A percentile compares a stretch with the other conserved stretches of the same genome.
These are phyloP conservation scores for Podila clonocystis DNA, from an alignment of 192 early-diverging fungal species.

Conservation along the genomic window DNA sequence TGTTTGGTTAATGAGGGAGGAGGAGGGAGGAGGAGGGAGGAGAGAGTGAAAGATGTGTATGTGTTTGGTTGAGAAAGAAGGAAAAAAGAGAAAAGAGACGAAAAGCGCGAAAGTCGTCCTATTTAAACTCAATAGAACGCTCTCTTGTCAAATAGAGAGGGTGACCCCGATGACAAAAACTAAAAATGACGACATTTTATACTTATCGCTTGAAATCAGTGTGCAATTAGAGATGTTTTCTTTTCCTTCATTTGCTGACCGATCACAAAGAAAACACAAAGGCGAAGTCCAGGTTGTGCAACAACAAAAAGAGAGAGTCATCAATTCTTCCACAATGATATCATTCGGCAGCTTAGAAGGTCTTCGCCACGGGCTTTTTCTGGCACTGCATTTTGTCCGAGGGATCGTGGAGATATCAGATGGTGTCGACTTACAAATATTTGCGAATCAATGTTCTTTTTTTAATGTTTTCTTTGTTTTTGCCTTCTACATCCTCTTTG, in stretches of 20 bases:
- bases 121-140: neutral
- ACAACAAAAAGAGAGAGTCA: no score
- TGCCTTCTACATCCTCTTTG: neutral
- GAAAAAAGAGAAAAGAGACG: neutral
- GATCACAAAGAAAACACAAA: neutral
- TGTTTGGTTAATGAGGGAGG: neutral
- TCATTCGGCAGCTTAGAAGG: no score
- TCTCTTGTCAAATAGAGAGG: neutral
- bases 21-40: no score
- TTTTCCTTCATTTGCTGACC: slow-evolving; percentile 1
- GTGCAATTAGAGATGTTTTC: neutral
- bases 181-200: slow-evolving; percentile 2
- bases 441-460: neutral
- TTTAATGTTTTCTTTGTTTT: neutral
- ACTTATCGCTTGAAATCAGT: neutral
- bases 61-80: slow-evolving; percentile 1
- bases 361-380: no score
- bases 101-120: neutral
- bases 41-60: no score
- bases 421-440: neutral
- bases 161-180: neutral
- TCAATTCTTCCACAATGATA: no score
- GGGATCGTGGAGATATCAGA: neutral
- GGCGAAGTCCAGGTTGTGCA: no score
- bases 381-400: no score